These are phyloP conservation scores for Colletotrichum tanaceti DNA, from an alignment of 2,329 filamentous ascomycete genomes.

Conservation along the genomic window DNA sequence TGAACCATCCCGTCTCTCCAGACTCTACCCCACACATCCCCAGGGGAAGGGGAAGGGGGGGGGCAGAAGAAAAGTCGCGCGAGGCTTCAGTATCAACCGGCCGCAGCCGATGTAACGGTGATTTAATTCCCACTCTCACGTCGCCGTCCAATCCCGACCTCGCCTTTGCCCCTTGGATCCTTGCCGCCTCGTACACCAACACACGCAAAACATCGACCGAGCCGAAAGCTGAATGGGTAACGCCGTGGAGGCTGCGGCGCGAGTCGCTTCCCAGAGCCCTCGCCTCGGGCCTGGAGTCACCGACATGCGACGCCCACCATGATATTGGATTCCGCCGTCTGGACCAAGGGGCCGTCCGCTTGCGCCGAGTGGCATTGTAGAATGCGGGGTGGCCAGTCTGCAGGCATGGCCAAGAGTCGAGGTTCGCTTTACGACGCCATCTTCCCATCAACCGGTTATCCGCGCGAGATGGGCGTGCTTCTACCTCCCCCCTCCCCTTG, in stretches of 20 bases:
- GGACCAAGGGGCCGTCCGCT: neutral
- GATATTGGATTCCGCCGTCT: slow-evolving; percentile 19
- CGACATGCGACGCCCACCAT: slow-evolving; percentile 34
- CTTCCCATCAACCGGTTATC: neutral
- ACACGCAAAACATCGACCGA: slow-evolving; percentile 30
- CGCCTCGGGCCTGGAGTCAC: slow-evolving; percentile 35
- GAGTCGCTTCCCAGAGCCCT: slow-evolving; percentile 3
- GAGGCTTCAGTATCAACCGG: slow-evolving; percentile 21
- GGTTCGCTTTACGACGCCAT: neutral
- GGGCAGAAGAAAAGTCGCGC: neutral
- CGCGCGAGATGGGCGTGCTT: slow-evolving; percentile 2
- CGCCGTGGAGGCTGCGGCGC: slow-evolving; percentile 1
- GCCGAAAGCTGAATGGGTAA: neutral
- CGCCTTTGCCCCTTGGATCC: neutral
- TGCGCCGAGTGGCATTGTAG: neutral
- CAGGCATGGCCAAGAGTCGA: neutral
- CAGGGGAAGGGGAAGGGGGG: too few relatives aligned
- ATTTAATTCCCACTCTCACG: too few relatives aligned
- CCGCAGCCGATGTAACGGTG: slow-evolving; percentile 35
- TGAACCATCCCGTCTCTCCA: slow-evolving; percentile 10
- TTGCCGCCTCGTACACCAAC: neutral
- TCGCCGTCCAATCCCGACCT: slow-evolving; percentile 18
- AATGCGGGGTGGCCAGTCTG: slow-evolving; percentile 19
- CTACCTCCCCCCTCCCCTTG: neutral
- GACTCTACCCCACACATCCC: slow-evolving; percentile 23